phyloP scores from a whole-genome alignment of 176 grass and related monocot genomes.

The Guadua angustifolia region DNA sequence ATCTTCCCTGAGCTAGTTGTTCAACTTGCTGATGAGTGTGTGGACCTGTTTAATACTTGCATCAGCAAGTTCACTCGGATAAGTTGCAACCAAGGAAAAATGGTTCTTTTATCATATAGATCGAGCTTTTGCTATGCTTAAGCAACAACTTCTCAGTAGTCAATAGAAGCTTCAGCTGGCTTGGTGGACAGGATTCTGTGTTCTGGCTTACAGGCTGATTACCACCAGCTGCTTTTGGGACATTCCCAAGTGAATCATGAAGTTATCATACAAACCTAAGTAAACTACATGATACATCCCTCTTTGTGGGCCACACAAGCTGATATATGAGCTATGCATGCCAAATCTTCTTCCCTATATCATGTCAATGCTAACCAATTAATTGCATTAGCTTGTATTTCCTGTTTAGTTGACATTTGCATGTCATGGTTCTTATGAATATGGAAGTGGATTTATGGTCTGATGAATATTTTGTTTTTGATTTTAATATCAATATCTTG shows the following conservation, averaged over 20 bases:
- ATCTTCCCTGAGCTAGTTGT: not conserved
- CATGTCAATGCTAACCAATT: not conserved
- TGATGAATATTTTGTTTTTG: not conserved
- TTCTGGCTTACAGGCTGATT: constrained; percentile 14
- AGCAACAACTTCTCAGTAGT: not conserved
- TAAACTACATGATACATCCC: not conserved
- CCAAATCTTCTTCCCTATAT: not conserved
- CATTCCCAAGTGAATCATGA: not conserved
- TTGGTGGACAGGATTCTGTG: not conserved
- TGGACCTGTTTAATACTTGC: not conserved
- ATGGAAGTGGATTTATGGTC: constrained; percentile 3
- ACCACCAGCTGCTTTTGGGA: not conserved
- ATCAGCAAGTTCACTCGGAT: not conserved
- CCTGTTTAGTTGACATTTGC: constrained; percentile 24
- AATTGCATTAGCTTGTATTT: constrained; percentile 16
- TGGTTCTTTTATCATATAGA: constrained; percentile 4
- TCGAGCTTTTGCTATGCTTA: not conserved
- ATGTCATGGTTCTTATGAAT: not conserved
- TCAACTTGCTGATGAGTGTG: not conserved
- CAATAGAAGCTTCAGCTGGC: not conserved
- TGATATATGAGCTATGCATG: constrained; percentile 27
- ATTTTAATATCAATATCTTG: constrained; percentile 3
- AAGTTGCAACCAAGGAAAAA: not conserved
- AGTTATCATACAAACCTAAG: not conserved
- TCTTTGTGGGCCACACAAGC: not conserved